Evolutionary conservation across 345 rosid genomes (phyloP), one percentile per base, ranked within the genome.

Genomic region (Eucalyptus polyanthemos): DNA sequence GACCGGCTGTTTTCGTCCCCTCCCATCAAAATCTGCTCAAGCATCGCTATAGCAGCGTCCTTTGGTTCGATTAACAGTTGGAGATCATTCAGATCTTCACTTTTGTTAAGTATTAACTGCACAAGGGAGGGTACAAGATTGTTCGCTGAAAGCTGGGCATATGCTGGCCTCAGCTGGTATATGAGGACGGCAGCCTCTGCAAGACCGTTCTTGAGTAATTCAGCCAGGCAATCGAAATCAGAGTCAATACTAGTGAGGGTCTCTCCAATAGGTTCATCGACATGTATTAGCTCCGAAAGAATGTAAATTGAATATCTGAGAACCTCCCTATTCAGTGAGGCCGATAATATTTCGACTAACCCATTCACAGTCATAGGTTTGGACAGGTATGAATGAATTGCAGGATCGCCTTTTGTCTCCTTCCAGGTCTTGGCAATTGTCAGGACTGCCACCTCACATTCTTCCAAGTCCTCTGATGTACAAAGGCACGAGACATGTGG

Each of bases 191-290:
- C 95, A 88, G 96, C 93, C 91, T 95, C 97, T 7, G 89, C 90
- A 31, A 95, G 92, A 34, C 97, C 97, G 45, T 95, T 95, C 91
- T 95, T 95, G 16, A 95, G 90, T 88, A 95, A 89, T 87, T 92
- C 92, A 49, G 96, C 94, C 22, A 95, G 91, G 91, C 94, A 95
- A 76, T 92, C 94, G 40, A 94, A 93, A 91, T 95, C 96, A 50
- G 95, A 93, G 88, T 95, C 96, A 14, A 93, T 93, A 89, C 95
- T 90, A 11, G 94, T 95, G 56, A 95, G 93, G 42, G 92, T 91
- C 90, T 94, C 95, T 60, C 92, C 95, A 47, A 94, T 92, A 80
- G 88, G 90, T 88, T 95, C 94, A 34, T 95, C 93, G 2, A 89
- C 86, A 58, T 87, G 91, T 50, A 93, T 90, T 49, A 95, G 90